Evolutionary conservation across 371 early-diverging fungal genomes (phyloP).

Genomic region (Sporodiniella umbellata): DNA sequence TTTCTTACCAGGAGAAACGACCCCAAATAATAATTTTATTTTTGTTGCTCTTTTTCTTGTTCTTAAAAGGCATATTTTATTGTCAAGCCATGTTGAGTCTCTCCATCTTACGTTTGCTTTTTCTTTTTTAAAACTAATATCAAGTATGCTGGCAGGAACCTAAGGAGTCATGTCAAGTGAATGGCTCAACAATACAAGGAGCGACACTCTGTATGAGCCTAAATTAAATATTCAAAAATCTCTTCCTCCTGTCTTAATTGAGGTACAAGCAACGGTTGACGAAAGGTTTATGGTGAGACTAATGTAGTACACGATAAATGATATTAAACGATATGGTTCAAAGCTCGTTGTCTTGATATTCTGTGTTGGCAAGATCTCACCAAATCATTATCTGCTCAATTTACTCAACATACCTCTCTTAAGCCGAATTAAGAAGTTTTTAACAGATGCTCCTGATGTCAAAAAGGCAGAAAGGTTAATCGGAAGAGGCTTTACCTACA

Average conservation of each 20-base stretch:
- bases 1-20: slow-evolving; percentile 8
- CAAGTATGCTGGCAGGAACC: slow-evolving; percentile 12
- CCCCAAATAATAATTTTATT: too few relatives aligned
- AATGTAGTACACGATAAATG: slow-evolving; percentile 12
- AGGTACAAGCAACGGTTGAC: slow-evolving; percentile 15
- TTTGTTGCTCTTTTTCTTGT: too few relatives aligned
- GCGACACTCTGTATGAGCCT: slow-evolving; percentile 18
- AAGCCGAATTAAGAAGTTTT: slow-evolving; percentile 15
- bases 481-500: slow-evolving; percentile 16
- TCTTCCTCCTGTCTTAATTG: slow-evolving; percentile 17
- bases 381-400: slow-evolving; percentile 15
- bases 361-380: slow-evolving; percentile 17
- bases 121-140: slow-evolving; percentile 6
- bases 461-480: slow-evolving; percentile 18
- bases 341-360: slow-evolving; percentile 14
- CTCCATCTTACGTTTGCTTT: too few relatives aligned
- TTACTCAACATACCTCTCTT: slow-evolving; percentile 13
- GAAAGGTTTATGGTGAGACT: slow-evolving; percentile 19
- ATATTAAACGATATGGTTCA: slow-evolving; percentile 9
- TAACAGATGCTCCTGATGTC: slow-evolving; percentile 17
- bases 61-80: slow-evolving; percentile 10
- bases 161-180: slow-evolving; percentile 12
- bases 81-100: slow-evolving; percentile 9
- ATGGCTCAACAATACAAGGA: slow-evolving; percentile 14
- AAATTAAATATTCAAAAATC: slow-evolving; percentile 14